Base-by-base conservation (phyloP, 2,329 filamentous ascomycete species). In the Didymella sp. region DNA sequence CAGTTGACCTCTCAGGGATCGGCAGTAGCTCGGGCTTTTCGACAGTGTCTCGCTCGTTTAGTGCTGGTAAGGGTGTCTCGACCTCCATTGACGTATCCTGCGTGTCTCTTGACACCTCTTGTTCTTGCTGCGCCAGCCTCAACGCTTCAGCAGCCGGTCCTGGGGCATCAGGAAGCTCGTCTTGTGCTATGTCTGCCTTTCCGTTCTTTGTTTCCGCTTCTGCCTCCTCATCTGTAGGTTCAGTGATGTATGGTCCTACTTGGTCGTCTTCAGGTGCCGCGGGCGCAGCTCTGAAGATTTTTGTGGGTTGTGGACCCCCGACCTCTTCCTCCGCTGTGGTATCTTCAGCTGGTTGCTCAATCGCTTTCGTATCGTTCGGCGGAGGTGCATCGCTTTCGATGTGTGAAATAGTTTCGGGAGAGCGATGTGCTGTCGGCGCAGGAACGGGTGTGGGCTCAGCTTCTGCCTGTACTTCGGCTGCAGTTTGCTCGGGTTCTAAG, bases 1-100 rank as follows among this genome's bases (percentile, higher is more conserved):
- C 64, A 6, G 71, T 71, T 2, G 70, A 70, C 4, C 59, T 46
- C 50, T 73, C 71, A 1, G 63, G 62, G 17, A 68, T 65, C 1
- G 69, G 61, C 22, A 66, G 56, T 1, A 70, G 52, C 21, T 73
- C 71, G 17, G 71, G 45, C 42, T 68, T 72, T 45, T 76, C 73
- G 11, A 75, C 65, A 4, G 73, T 73, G 6, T 53, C 65, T n/a
- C 70, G 60, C 51, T 75, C 73, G 44, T 67, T 66, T 0, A 58
- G 48, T 12, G 50, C 63, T 7, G 63, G 62, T 1, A 71, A 68
- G 13, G 70, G 55, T 38, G 68, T 67, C 9, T 44, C 45, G 4
- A 53, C n/a, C 12, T 50, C 45, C 33, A 58, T 53, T 4, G 51
- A 37, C 3, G 30, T 42, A 6, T 60, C 61, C 38, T 54, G 51